phyloP scores from a whole-genome alignment of 179 eudicot genomes.

The Corrigiola litoralis region DNA sequence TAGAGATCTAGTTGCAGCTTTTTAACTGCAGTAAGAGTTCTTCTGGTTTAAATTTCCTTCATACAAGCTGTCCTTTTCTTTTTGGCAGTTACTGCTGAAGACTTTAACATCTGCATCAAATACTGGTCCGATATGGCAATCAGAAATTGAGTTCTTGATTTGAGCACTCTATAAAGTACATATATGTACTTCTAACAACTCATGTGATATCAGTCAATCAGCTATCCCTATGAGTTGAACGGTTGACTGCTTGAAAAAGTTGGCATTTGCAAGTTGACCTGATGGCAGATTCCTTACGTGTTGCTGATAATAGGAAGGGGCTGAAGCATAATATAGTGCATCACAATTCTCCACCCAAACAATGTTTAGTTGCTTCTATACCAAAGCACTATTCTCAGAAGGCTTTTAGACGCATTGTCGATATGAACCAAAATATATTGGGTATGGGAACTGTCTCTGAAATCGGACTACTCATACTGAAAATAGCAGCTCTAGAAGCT shows the following conservation, averaged over 20 bases:
- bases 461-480: constrained; percentile 38
- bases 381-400: constrained; percentile 36
- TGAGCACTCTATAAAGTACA: too few species aligned
- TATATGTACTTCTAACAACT: too few species aligned
- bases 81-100: constrained; percentile 10
- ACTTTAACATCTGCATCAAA: background rate
- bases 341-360: constrained; percentile 22
- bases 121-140: background rate
- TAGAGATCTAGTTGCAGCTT: too few species aligned
- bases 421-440: constrained; percentile 29
- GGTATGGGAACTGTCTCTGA: constrained; percentile 36
- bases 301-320: constrained; percentile 23
- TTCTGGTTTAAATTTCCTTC: background rate
- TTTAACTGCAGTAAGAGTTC: constrained; percentile 1
- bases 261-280: background rate
- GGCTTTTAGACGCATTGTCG: constrained; percentile 32
- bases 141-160: constrained; percentile 4
- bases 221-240: too few species aligned
- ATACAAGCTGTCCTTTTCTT: background rate
- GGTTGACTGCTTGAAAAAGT: constrained; percentile 10
- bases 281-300: constrained; percentile 31
- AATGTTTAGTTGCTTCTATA: constrained; percentile 34
- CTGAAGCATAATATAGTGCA: constrained; percentile 18
- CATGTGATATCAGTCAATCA: too few species aligned
- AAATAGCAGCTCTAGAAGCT: constrained; percentile 45